Conservation (phyloP, 2,329 filamentous ascomycete genomes). For the Fusarium proliferatum region DNA sequence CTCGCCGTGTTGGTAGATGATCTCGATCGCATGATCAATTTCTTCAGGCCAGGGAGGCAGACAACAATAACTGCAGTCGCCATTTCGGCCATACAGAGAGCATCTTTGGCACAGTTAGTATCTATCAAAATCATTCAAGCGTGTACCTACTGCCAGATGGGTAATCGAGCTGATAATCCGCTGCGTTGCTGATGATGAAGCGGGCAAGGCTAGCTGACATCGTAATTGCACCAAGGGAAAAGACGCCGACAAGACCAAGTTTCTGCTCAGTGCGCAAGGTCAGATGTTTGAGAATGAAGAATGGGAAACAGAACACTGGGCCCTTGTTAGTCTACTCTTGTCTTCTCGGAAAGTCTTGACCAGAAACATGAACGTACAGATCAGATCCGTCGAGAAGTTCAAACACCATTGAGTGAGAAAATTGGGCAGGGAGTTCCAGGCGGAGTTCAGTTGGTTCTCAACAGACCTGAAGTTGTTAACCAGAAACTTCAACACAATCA, state of each 20-base stretch:
- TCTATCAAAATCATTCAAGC: fast-evolving
- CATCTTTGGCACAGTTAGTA: neutral
- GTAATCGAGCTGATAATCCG: neutral
- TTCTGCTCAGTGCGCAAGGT: slow-evolving; percentile 10
- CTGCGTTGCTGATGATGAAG: neutral
- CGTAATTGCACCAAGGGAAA: slow-evolving; percentile 16
- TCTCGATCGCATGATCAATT: neutral
- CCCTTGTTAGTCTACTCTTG: neutral
- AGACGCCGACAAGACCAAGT: neutral
- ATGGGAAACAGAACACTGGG: slow-evolving; percentile 14
- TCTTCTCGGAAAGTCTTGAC: neutral
- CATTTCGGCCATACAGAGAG: slow-evolving; percentile 7
- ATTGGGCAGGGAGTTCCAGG: neutral
- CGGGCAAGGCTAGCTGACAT: neutral
- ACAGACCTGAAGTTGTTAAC: neutral
- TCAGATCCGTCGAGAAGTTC: slow-evolving; percentile 12
- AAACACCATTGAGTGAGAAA: slow-evolving; percentile 14
- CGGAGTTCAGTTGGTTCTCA: slow-evolving; percentile 5
- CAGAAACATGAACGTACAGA: neutral
- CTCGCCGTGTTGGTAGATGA: neutral
- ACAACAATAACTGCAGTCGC: slow-evolving; percentile 14
- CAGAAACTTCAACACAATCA: fast-evolving
- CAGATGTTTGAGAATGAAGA: slow-evolving; percentile 1
- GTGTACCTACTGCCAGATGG: neutral
- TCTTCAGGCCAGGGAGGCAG: slow-evolving; percentile 10